phyloP scores from a whole-genome alignment of 768 basidiomycete genomes.

The Trametes punicea region DNA sequence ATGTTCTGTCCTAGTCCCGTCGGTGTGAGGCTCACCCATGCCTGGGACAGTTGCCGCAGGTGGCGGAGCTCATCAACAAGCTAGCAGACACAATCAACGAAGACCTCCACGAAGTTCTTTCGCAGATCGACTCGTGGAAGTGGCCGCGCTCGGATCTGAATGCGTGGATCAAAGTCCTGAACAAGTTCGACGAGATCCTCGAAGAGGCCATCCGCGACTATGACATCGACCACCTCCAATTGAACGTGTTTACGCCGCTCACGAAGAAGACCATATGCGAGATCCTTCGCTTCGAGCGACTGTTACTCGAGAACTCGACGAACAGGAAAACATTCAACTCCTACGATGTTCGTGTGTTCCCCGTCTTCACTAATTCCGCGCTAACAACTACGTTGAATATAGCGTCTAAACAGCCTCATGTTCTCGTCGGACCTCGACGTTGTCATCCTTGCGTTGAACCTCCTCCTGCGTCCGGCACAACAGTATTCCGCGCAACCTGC shows the following conservation, averaged over 20 bases:
- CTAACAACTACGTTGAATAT: constrained; percentile 7
- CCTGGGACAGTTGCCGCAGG: constrained; percentile 62
- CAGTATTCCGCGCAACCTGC: constrained; percentile 90
- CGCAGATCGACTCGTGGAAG: constrained; percentile 76
- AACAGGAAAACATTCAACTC: constrained; percentile 95
- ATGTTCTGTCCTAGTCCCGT: constrained; percentile 7
- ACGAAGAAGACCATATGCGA: constrained; percentile 75
- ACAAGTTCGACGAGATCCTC: constrained; percentile 90
- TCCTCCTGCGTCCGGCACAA: constrained; percentile 89
- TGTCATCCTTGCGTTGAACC: constrained; percentile 75
- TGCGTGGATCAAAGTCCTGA: constrained; percentile 93
- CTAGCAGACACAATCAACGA: constrained; percentile 65
- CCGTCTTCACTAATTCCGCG: not conserved
- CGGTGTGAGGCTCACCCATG: constrained; percentile 20
- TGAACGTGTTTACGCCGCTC: constrained; percentile 68
- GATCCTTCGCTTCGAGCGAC: constrained; percentile 83
- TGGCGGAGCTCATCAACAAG: constrained; percentile 75
- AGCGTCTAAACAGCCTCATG: constrained; percentile 90
- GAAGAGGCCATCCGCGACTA: constrained; percentile 82
- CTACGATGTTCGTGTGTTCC: constrained; percentile 78
- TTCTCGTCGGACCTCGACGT: constrained; percentile 88
- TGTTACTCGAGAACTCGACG: constrained; percentile 95
- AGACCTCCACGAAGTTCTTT: constrained; percentile 65
- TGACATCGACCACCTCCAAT: constrained; percentile 80
- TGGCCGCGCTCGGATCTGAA: constrained; percentile 97